Evolutionary conservation across 2,329 filamentous ascomycete genomes (phyloP).

Genomic region (Graphiopsis chlorocephala): DNA sequence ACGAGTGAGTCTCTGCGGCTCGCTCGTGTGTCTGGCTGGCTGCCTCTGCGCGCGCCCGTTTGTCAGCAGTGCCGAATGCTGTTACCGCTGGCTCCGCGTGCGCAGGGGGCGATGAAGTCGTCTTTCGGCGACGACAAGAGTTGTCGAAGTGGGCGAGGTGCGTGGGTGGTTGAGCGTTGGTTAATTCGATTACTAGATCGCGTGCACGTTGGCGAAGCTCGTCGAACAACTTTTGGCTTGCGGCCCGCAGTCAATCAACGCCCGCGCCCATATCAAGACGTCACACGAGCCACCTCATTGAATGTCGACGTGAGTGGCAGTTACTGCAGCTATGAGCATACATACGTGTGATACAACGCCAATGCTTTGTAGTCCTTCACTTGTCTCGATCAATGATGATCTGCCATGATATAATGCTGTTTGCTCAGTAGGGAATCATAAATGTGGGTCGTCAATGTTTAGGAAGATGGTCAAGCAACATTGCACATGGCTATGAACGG

Average conservation of each 20-base stretch:
- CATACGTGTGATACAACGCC: not conserved
- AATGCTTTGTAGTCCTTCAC: not conserved
- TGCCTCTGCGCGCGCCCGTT: constrained; percentile 3
- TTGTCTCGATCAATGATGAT: not conserved
- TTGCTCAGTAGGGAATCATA: not conserved
- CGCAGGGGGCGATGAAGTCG: not conserved
- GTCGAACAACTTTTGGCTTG: constrained; percentile 3
- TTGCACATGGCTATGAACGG: not conserved
- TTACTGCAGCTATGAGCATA: not conserved
- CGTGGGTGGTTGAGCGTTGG: not conserved
- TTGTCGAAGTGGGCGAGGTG: not conserved
- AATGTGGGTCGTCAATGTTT: not conserved
- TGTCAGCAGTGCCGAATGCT: not conserved
- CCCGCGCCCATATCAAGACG: constrained; percentile 2
- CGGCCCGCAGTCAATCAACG: not conserved
- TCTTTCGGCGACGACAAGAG: not conserved
- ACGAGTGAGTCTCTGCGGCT: not conserved
- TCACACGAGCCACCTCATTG: not conserved
- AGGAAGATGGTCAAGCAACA: not conserved
- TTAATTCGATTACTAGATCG: not conserved
- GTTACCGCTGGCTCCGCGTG: constrained; percentile 1
- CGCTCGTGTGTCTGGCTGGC: not conserved
- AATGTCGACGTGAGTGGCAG: not conserved
- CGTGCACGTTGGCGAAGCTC: constrained; percentile 6
- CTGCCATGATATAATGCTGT: not conserved